Conservation (phyloP, 2,329 filamentous ascomycete genomes). For the Diaporthe helianthi region DNA sequence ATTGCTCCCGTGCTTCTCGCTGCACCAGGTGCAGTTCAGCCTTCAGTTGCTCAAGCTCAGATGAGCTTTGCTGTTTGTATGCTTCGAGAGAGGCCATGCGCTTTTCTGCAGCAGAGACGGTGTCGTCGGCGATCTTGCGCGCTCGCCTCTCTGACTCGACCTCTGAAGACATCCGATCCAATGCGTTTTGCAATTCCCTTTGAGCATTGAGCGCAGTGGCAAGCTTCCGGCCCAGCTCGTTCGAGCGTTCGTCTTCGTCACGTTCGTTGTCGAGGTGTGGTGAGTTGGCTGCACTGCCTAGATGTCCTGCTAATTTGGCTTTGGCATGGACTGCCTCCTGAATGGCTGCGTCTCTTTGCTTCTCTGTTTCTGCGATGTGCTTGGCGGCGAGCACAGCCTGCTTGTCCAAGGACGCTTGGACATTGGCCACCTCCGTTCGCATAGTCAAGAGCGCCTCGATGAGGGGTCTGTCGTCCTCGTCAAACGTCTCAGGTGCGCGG, state of each 20-base stretch:
- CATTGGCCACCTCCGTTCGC: constrained; percentile 86
- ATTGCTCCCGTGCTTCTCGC: constrained; percentile 79
- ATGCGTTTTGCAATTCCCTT: constrained; percentile 77
- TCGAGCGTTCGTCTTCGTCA: constrained; percentile 69
- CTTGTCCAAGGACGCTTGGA: constrained; percentile 87
- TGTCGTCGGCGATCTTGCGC: constrained; percentile 87
- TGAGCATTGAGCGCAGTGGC: constrained; percentile 82
- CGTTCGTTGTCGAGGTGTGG: constrained; percentile 66
- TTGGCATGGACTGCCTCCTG: constrained; percentile 95
- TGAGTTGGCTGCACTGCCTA: constrained; percentile 67
- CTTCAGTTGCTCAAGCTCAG: constrained; percentile 85
- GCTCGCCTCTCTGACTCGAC: constrained; percentile 82
- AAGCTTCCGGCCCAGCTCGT: constrained; percentile 81
- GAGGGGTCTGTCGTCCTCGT: constrained; percentile 89
- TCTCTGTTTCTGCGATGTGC: constrained; percentile 91
- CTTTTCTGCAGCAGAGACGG: constrained; percentile 79
- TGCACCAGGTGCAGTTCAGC: constrained; percentile 84
- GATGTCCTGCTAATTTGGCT: constrained; percentile 84
- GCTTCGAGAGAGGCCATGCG: constrained; percentile 84
- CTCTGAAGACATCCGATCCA: constrained; percentile 74
- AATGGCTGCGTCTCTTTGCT: constrained; percentile 92
- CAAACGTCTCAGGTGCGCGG: constrained; percentile 78
- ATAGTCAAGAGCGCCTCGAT: constrained; percentile 93
- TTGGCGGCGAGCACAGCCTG: constrained; percentile 86
- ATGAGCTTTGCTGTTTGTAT: constrained; percentile 81